A percentile compares a stretch with the other conserved stretches of the same genome.
phyloP scores from a whole-genome alignment of 371 early-diverging fungal genomes.

The Lichtheimia ramosa region DNA sequence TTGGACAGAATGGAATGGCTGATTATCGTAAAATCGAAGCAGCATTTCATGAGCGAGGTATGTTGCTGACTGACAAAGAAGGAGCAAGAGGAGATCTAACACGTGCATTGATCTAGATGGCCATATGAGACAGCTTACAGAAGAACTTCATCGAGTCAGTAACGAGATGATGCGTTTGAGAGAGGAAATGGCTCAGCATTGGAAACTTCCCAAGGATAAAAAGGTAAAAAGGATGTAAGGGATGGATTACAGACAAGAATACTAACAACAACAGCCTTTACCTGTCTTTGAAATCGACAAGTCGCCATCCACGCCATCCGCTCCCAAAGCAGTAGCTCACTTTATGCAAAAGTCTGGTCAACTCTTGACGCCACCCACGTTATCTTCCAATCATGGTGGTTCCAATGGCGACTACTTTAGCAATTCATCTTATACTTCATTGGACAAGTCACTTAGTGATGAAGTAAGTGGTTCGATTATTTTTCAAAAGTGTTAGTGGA shows the following conservation, averaged over 20 bases:
- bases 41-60: conserved; percentile 63
- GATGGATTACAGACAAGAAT: not conserved
- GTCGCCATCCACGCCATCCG: conserved; percentile 17
- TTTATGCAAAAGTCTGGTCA: conserved; percentile 14
- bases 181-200: conserved; percentile 57
- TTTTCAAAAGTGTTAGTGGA: not conserved
- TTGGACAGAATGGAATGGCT: conserved; percentile 50
- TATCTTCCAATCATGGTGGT: not conserved
- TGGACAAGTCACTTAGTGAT: not conserved
- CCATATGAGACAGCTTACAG: conserved; percentile 52
- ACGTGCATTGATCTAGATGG: conserved; percentile 32
- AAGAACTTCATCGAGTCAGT: conserved; percentile 51
- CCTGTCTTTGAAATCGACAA: conserved; percentile 19
- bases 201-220: conserved; percentile 57
- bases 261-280: conserved; percentile 7
- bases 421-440: conserved; percentile 7
- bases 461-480: conserved; percentile 1
- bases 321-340: conserved; percentile 11
- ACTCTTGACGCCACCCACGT: conserved; percentile 21
- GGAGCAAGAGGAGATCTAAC: not conserved
- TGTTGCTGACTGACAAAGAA: not conserved
- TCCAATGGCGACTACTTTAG: conserved; percentile 6
- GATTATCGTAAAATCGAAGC: conserved; percentile 58
- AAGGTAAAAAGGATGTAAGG: conserved; percentile 47
- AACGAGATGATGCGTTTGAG: conserved; percentile 52